These are phyloP conservation scores for Thalia dealbata DNA, from an alignment of 176 grass and related monocot genomes.

Conservation along the genomic window DNA sequence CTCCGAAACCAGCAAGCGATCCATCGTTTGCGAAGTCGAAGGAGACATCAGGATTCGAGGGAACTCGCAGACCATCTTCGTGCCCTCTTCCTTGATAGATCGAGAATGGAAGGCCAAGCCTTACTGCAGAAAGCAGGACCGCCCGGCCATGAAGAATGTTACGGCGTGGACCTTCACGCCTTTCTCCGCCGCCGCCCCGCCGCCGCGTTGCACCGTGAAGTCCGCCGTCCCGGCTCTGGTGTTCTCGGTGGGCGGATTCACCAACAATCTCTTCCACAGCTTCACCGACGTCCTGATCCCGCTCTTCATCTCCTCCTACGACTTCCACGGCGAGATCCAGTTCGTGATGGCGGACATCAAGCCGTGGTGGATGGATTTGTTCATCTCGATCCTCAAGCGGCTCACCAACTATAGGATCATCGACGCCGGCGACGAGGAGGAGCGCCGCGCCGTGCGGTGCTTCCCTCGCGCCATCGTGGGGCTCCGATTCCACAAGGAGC, in stretches of 20 bases:
- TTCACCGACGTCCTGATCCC: slow-evolving; percentile 89
- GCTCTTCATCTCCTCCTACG: slow-evolving; percentile 70
- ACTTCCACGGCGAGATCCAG: slow-evolving; percentile 49
- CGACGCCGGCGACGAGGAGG: slow-evolving; percentile 62
- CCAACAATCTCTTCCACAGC: slow-evolving; percentile 88
- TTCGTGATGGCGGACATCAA: slow-evolving; percentile 54
- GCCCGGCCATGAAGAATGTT: slow-evolving; percentile 44
- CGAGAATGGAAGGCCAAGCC: slow-evolving; percentile 76
- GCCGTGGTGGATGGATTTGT: slow-evolving; percentile 83
- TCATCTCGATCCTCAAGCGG: slow-evolving; percentile 48
- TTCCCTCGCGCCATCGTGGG: neutral
- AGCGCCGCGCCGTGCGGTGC: neutral
- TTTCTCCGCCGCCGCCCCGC: neutral
- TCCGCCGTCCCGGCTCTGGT: slow-evolving; percentile 64
- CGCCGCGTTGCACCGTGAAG: slow-evolving; percentile 60
- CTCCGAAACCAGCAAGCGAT: slow-evolving; percentile 20
- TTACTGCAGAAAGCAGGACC: slow-evolving; percentile 79
- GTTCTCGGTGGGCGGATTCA: slow-evolving; percentile 77
- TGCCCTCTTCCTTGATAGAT: slow-evolving; percentile 24
- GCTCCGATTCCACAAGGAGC: slow-evolving; percentile 1
- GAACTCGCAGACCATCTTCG: slow-evolving; percentile 42
- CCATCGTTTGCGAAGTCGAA: slow-evolving; percentile 22
- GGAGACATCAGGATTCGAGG: slow-evolving; percentile 62
- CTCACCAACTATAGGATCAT: slow-evolving; percentile 52
- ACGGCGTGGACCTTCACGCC: slow-evolving; percentile 61